Evolutionary conservation across 805 yeast genomes (phyloP).

Genomic region (Pichia paraexigua): DNA sequence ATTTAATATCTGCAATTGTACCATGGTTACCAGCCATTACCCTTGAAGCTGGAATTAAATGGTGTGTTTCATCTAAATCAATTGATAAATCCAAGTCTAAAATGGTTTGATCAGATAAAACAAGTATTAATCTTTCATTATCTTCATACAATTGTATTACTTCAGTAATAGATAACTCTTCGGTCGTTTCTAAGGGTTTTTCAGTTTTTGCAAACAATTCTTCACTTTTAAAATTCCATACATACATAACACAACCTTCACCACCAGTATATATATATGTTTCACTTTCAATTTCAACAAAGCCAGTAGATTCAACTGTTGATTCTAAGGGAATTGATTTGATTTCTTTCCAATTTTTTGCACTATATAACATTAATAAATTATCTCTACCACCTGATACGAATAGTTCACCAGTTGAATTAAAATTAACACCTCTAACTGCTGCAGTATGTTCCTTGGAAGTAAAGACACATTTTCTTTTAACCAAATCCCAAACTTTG

Average conservation of each 20-base stretch:
- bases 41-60: slow-evolving; percentile 36
- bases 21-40: slow-evolving; percentile 91
- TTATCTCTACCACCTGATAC: slow-evolving; percentile 89
- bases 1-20: slow-evolving; percentile 82
- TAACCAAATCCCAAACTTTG: slow-evolving; percentile 59
- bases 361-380: slow-evolving; percentile 52
- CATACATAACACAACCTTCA: slow-evolving; percentile 55
- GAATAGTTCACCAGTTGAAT: slow-evolving; percentile 42
- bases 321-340: slow-evolving; percentile 69
- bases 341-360: slow-evolving; percentile 43
- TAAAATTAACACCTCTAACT: slow-evolving; percentile 75
- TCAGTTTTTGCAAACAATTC: slow-evolving; percentile 36
- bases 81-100: slow-evolving; percentile 21
- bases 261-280: slow-evolving; percentile 67
- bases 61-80: slow-evolving; percentile 22
- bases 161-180: slow-evolving; percentile 66
- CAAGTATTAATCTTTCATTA: slow-evolving; percentile 37
- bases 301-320: slow-evolving; percentile 66
- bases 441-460: slow-evolving; percentile 75
- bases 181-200: slow-evolving; percentile 49
- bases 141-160: slow-evolving; percentile 29
- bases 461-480: slow-evolving; percentile 55
- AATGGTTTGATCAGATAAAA: slow-evolving; percentile 81
- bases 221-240: slow-evolving; percentile 53
- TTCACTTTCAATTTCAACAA: slow-evolving; percentile 29